Evolutionary conservation across 2,329 filamentous ascomycete species (phyloP).

Genomic region (Aspergillus novofumigatus): DNA sequence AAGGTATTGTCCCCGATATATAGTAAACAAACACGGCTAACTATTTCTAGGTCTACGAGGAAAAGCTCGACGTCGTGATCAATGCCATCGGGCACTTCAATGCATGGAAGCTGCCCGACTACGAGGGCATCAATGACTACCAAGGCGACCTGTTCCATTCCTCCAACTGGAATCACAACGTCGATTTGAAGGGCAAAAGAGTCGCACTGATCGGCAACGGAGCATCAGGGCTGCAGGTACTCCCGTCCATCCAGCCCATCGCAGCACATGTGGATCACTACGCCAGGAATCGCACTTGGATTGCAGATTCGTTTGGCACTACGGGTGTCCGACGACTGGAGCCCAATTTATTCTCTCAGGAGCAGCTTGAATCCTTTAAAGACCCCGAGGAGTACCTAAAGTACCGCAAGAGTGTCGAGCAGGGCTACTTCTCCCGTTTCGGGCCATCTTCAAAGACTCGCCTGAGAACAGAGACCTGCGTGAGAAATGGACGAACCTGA

Average conservation of each 20-base stretch:
- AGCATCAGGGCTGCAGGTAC: constrained; percentile 55
- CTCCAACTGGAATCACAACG: constrained; percentile 55
- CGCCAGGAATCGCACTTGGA: constrained; percentile 63
- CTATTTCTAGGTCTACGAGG: constrained; percentile 36
- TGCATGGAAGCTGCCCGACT: constrained; percentile 59
- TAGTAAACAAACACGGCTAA: constrained; percentile 22
- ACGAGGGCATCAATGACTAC: constrained; percentile 54
- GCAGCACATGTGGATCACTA: constrained; percentile 58
- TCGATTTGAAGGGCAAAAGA: constrained; percentile 46
- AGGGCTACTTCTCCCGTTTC: constrained; percentile 61
- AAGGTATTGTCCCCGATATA: constrained; percentile 11
- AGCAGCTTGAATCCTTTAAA: constrained; percentile 55
- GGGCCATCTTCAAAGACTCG: constrained; percentile 52
- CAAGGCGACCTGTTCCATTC: constrained; percentile 57
- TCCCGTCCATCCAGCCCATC: constrained; percentile 38
- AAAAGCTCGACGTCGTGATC: constrained; percentile 58
- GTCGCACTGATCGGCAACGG: constrained; percentile 63
- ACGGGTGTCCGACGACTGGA: constrained; percentile 50
- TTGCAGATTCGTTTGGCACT: constrained; percentile 59
- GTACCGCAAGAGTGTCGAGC: constrained; percentile 56
- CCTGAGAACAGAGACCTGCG: constrained; percentile 47
- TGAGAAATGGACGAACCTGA: constrained; percentile 49
- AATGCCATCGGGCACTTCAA: constrained; percentile 65
- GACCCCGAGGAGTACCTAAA: constrained; percentile 58
- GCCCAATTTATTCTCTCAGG: constrained; percentile 52